A percentile compares a stretch with the other conserved stretches of the same genome.
Conservation (phyloP, 2,329 filamentous ascomycete species). For the Pseudocercospora eumusae region DNA sequence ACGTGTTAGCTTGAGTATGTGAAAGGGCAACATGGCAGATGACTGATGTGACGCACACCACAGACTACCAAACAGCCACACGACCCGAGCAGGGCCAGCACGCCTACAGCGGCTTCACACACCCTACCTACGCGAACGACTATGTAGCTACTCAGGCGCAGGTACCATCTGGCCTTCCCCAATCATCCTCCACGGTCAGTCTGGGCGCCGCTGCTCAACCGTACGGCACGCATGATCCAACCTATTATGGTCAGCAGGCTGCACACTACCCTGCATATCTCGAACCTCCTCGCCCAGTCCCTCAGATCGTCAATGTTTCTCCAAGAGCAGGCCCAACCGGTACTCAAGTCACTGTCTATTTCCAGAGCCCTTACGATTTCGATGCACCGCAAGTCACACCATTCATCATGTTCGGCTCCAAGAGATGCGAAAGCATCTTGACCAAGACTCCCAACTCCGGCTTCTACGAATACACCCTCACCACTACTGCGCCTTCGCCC, state of each 20-base stretch:
- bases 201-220: conserved; percentile 46
- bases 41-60: conserved; percentile 52
- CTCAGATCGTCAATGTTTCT: conserved; percentile 68
- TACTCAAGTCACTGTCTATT: conserved; percentile 70
- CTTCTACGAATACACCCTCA: conserved; percentile 69
- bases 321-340: conserved; percentile 69
- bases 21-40: conserved; percentile 39
- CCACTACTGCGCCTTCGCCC: conserved; percentile 69
- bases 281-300: conserved; percentile 59
- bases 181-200: conserved; percentile 48
- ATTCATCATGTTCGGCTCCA: conserved; percentile 77
- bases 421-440: conserved; percentile 68
- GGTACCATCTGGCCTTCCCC: conserved; percentile 51
- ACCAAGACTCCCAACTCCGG: conserved; percentile 59
- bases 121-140: conserved; percentile 53
- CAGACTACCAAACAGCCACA: conserved; percentile 58
- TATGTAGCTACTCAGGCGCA: conserved; percentile 53
- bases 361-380: conserved; percentile 75
- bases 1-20: conserved; percentile 29
- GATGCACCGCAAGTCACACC: conserved; percentile 52
- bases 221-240: conserved; percentile 53
- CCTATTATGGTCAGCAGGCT: conserved; percentile 54
- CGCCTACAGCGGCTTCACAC: conserved; percentile 51
- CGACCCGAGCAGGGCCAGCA: conserved; percentile 59
- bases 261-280: conserved; percentile 68